Evolutionary conservation across 805 yeast species (phyloP), one percentile per base, ranked within the genome.

Genomic region (Jamesozyma gamospora): DNA sequence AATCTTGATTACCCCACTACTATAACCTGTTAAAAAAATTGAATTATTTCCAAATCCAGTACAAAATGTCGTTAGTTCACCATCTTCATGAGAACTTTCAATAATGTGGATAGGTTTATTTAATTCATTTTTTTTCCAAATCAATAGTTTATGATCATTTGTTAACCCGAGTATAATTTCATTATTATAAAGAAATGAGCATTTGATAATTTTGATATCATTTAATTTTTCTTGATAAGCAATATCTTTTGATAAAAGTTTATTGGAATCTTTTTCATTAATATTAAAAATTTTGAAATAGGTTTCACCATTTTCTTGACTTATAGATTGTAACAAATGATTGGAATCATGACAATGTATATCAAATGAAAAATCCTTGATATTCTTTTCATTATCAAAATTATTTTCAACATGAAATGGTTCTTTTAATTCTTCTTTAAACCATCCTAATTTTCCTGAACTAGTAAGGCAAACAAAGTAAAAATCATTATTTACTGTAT

Each of bases 391-490:
- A 6, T 21, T 21, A 21, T 21, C 24, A 21, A 21, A 6, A 21
- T 8, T 21, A 8, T 8, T 5, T 21, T 21, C 24, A 17, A 17
- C 19, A 14, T 32, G 31, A 7, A 49, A 45, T 5, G 63, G 62
- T 3, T 42, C 45, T 25, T 46, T 51, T 26, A 47, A 35, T 4
- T 45, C 55, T 13, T 52, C 54, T 24, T 50, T 47, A 36, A 58
- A 58, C 60, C 62, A 56, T n/a, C 53, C 60, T 16, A 59, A 32
- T 11, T 60, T 51, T n/a, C 62, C 64, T 34, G 35, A 48, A 1
- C 42, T 31, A 2, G 60, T 44, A 46, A 59, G 41, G n/a, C 50
- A 59, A 17, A 59, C 33, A 11, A 51, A 43, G n/a, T 60, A 61
- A 24, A 67, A 64, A 12, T 46, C 53, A 21, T 42, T 49, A 15